Conservation (phyloP, 257 asterid species). For the Solanum raphanifolium region DNA sequence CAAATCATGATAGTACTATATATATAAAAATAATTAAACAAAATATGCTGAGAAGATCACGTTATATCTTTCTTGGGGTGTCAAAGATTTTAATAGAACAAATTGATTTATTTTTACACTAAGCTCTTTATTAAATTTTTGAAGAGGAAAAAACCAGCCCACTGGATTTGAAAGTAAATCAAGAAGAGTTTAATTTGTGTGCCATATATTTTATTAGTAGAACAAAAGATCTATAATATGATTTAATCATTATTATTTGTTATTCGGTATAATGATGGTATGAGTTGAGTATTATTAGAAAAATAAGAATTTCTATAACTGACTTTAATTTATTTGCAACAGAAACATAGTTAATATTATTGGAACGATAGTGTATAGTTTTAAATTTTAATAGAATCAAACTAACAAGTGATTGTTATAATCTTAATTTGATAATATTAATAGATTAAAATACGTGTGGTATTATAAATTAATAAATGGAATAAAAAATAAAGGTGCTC, state of each 20-base stretch:
- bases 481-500: background rate
- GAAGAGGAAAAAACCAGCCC: background rate
- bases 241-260: background rate
- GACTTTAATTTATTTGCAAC: background rate
- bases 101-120: background rate
- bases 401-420: background rate
- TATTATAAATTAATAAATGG: background rate
- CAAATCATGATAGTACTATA: background rate
- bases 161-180: background rate
- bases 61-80: constrained; percentile 2
- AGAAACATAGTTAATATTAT: background rate
- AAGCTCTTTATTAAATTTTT: background rate
- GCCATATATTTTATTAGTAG: background rate
- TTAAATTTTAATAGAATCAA: background rate
- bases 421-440: background rate
- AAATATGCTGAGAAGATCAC: background rate
- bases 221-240: background rate
- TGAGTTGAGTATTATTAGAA: background rate
- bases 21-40: background rate
- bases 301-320: background rate
- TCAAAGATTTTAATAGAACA: background rate
- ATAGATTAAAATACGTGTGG: background rate
- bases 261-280: background rate
- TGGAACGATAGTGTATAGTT: background rate
- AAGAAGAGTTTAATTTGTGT: background rate